phyloP scores from a whole-genome alignment of 805 yeast genomes.

The Candida silvatica region DNA sequence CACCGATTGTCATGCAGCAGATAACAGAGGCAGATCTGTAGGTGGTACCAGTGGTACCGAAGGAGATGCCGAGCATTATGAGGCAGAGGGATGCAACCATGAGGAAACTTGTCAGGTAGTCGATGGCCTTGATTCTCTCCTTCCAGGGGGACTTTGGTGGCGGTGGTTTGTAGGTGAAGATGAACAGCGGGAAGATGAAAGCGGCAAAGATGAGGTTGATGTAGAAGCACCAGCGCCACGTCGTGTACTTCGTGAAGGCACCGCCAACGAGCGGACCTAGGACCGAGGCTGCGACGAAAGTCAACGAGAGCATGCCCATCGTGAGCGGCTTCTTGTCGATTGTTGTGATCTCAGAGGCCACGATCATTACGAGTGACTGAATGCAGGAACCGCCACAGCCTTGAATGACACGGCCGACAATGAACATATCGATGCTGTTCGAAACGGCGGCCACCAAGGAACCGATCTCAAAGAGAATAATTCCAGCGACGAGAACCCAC shows the following conservation, averaged over 20 bases:
- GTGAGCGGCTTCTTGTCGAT: slow-evolving; percentile 29
- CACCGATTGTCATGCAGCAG: slow-evolving; percentile 38
- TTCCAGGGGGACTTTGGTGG: slow-evolving; percentile 29
- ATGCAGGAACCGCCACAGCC: slow-evolving; percentile 72
- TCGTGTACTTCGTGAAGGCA: slow-evolving; percentile 41
- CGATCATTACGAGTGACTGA: slow-evolving; percentile 46
- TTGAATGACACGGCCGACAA: slow-evolving; percentile 63
- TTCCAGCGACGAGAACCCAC: slow-evolving; percentile 35
- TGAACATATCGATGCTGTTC: slow-evolving; percentile 46
- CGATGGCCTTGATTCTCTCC: slow-evolving; percentile 35
- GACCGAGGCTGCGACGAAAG: slow-evolving; percentile 43
- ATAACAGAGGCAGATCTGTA: slow-evolving; percentile 53
- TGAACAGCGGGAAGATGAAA: slow-evolving; percentile 29
- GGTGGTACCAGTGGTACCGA: slow-evolving; percentile 43
- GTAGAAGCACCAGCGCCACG: slow-evolving; percentile 76
- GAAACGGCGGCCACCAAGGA: slow-evolving; percentile 52
- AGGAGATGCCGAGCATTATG: slow-evolving; percentile 41
- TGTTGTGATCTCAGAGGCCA: slow-evolving; percentile 49
- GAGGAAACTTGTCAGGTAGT: slow-evolving; percentile 39
- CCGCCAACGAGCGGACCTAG: slow-evolving; percentile 65
- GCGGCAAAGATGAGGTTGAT: slow-evolving; percentile 62
- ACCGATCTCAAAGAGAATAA: slow-evolving; percentile 52
- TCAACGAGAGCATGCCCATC: slow-evolving; percentile 30
- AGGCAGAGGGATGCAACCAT: slow-evolving; percentile 35
- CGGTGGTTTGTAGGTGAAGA: slow-evolving; percentile 38